Evolutionary conservation across 2,329 filamentous ascomycete genomes (phyloP).

Genomic region (Talaromyces sp.): DNA sequence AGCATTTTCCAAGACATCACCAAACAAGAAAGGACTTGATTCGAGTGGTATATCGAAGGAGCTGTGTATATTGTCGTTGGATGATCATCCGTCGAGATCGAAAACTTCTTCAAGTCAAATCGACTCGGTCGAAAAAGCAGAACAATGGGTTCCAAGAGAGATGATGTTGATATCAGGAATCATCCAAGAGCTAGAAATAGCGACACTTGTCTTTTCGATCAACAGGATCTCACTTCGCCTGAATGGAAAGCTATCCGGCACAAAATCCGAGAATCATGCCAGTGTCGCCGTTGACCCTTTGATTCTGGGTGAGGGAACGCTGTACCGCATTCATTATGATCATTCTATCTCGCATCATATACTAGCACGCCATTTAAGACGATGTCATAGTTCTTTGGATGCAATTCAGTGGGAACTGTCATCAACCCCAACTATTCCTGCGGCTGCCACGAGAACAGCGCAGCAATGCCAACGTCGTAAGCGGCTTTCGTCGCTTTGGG

Average conservation of each 20-base stretch:
- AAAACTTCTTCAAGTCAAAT: not conserved
- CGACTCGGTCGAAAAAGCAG: not conserved
- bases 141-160: not conserved
- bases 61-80: not conserved
- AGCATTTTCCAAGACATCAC: not conserved
- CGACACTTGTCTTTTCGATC: constrained; percentile 4
- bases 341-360: not conserved
- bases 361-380: not conserved
- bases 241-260: not conserved
- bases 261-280: not conserved
- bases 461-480: constrained; percentile 4
- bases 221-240: not conserved
- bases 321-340: constrained; percentile 2
- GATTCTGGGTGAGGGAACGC: not conserved
- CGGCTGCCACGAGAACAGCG: not conserved
- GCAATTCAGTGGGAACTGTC: constrained; percentile 9
- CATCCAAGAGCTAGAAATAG: not conserved
- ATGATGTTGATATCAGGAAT: not conserved
- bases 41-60: not conserved
- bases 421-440: not conserved
- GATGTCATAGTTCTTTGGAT: not conserved
- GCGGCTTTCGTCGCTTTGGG: constrained; percentile 12
- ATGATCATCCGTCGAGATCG: not conserved
- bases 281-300: not conserved
- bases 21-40: not conserved